Percentiles rank a stretch among this genome's conserved stretches.
Evolutionary conservation across 1,284 basidiomycete species (phyloP).

Genomic region (Schizophyllum commune): DNA sequence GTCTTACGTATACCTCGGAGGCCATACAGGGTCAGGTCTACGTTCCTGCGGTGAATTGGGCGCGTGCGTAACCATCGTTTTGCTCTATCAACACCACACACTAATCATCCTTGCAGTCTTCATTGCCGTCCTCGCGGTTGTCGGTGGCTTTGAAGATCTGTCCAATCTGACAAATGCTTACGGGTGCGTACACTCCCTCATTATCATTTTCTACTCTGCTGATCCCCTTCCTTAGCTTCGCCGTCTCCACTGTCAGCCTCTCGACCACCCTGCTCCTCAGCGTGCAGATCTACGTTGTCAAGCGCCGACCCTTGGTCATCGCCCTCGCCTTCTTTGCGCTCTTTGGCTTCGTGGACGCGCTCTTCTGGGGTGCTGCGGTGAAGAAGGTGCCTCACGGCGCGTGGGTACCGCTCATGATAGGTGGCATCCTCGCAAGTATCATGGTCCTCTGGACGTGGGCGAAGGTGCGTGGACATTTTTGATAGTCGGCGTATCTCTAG

Average conservation of each 20-base stretch:
- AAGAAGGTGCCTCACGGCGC: conserved; percentile 56
- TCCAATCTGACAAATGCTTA: conserved; percentile 38
- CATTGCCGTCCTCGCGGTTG: conserved; percentile 47
- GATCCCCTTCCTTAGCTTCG: too few relatives aligned
- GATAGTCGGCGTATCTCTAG: not conserved
- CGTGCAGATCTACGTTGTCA: conserved; percentile 52
- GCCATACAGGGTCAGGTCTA: conserved; percentile 58
- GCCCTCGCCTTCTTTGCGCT: conserved; percentile 41
- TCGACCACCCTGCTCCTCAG: conserved; percentile 49
- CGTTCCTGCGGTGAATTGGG: conserved; percentile 53
- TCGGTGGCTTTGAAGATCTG: conserved; percentile 50
- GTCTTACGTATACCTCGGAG: conserved; percentile 54
- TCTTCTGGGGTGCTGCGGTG: conserved; percentile 57
- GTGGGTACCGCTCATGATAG: conserved; percentile 58
- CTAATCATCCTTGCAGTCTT: conserved; percentile 25
- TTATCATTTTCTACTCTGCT: too few relatives aligned
- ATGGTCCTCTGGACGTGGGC: conserved; percentile 55
- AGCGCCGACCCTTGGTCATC: conserved; percentile 36
- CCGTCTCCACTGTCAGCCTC: conserved; percentile 59
- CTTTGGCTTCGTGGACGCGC: conserved; percentile 56
- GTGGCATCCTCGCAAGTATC: conserved; percentile 38
- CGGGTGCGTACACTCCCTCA: conserved; percentile 30
- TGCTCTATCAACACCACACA: not conserved
- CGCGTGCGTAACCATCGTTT: conserved; percentile 5
- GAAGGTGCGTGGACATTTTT: conserved; percentile 27